Conservation (phyloP, 1,284 basidiomycete species). For the Stygiomarasmius scandens region DNA sequence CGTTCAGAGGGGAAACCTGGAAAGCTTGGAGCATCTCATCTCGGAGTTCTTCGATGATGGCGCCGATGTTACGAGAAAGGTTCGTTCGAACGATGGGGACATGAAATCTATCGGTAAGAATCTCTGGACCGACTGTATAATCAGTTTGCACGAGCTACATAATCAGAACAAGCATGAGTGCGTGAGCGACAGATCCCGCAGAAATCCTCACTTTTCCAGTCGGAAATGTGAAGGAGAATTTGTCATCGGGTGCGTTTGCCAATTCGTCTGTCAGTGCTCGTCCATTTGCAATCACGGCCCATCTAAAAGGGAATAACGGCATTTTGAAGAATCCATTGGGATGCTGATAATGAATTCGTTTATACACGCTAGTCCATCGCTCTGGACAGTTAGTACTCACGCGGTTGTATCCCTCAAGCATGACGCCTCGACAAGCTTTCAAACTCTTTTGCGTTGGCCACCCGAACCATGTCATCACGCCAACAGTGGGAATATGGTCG, state of each 20-base stretch:
- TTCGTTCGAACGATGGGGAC: slow-evolving; percentile 3
- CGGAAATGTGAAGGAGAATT: not conserved
- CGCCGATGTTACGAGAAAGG: slow-evolving; percentile 7
- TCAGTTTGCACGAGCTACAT: slow-evolving; percentile 1
- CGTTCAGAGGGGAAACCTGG: not conserved
- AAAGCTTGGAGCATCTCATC: slow-evolving; percentile 8
- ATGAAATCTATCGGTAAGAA: slow-evolving; percentile 4
- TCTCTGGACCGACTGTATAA: slow-evolving; percentile 1
- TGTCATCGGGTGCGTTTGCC: not conserved
- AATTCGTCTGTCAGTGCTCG: slow-evolving; percentile 4
- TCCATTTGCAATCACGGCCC: slow-evolving; percentile 1
- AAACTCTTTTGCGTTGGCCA: slow-evolving; percentile 1
- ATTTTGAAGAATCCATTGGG: slow-evolving; percentile 6
- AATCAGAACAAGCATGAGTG: not conserved
- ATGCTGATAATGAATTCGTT: not conserved
- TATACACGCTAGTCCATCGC: not conserved
- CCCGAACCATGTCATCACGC: not conserved
- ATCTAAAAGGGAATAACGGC: not conserved
- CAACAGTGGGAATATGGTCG: not conserved
- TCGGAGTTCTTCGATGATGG: not conserved
- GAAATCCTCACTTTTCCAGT: not conserved
- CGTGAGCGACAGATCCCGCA: not conserved
- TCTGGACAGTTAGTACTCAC: not conserved
- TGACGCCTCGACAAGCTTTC: not conserved
- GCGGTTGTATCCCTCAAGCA: not conserved